Percentiles rank a stretch among this genome's conserved stretches.
Conservation (phyloP, 139 green algal genomes). For the Coccomyxa sp. region DNA sequence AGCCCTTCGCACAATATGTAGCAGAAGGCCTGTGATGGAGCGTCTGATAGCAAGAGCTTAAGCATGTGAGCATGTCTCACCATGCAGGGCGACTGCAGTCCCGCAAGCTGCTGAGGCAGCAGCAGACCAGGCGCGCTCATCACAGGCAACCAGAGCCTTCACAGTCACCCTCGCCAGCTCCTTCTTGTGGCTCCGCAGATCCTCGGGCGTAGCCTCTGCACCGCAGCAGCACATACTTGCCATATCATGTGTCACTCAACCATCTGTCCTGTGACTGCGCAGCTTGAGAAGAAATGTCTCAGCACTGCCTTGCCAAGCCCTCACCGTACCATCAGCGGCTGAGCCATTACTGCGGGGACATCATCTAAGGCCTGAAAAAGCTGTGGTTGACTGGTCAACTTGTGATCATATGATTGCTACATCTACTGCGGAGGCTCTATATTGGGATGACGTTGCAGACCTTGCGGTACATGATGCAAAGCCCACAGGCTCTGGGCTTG, state of each 20-base stretch:
- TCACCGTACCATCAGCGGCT: not conserved
- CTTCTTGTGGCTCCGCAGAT: conserved; percentile 29
- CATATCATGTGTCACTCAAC: too few relatives aligned
- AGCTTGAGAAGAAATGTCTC: not conserved
- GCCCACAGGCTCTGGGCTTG: conserved; percentile 27
- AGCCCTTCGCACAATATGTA: not conserved
- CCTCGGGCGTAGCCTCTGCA: conserved; percentile 11
- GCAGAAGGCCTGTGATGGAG: too few relatives aligned
- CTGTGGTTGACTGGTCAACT: too few relatives aligned
- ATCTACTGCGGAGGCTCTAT: not conserved
- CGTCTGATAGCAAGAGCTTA: too few relatives aligned
- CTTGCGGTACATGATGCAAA: conserved; percentile 24
- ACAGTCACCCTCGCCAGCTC: conserved; percentile 26
- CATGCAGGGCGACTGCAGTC: conserved; percentile 17
- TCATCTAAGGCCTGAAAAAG: too few relatives aligned
- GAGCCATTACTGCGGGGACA: not conserved
- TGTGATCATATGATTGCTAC: not conserved
- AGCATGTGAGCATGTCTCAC: too few relatives aligned
- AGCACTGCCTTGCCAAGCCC: not conserved
- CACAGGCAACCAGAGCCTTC: conserved; percentile 39
- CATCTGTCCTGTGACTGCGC: too few relatives aligned
- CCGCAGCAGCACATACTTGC: too few relatives aligned
- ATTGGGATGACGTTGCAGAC: not conserved
- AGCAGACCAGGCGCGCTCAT: conserved; percentile 30
- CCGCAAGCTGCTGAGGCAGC: conserved; percentile 28